Conservation (phyloP, 202 grass and related monocot genomes). For the Digitaria exilis region DNA sequence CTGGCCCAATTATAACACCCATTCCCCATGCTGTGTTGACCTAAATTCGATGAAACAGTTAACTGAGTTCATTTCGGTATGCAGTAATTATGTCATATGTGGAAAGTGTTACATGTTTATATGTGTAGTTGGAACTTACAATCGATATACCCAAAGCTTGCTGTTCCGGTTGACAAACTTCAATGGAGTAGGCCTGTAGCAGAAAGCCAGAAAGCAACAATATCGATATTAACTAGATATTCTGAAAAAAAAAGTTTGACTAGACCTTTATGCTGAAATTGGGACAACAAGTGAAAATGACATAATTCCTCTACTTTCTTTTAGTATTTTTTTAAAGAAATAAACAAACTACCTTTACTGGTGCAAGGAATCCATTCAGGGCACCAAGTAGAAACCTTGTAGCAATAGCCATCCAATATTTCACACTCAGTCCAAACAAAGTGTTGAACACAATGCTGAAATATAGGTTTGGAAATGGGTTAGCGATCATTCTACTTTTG, state of each 20-base stretch:
- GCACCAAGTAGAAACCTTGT: constrained; percentile 82
- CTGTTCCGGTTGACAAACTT: constrained; percentile 73
- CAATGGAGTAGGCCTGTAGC: constrained; percentile 73
- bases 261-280: not conserved
- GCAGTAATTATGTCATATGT: not conserved
- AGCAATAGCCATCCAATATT: constrained; percentile 85
- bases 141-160: constrained; percentile 64
- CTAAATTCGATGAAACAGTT: constrained; percentile 32
- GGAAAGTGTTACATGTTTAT: not conserved
- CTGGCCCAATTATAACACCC: constrained; percentile 74
- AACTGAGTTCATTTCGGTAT: not conserved
- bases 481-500: not conserved
- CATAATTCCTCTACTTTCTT: not conserved
- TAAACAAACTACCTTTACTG: constrained; percentile 59
- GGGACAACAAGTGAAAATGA: not conserved
- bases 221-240: not conserved
- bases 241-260: no score
- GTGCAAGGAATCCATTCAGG: constrained; percentile 78
- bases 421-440: constrained; percentile 84
- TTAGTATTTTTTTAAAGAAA: not conserved
- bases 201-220: not conserved
- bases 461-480: not conserved
- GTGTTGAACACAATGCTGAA: constrained; percentile 83
- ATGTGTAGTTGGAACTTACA: constrained; percentile 31
- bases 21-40: constrained; percentile 71